Conservation (phyloP, 2,329 filamentous ascomycete species). For the Aspergillus awamori region DNA sequence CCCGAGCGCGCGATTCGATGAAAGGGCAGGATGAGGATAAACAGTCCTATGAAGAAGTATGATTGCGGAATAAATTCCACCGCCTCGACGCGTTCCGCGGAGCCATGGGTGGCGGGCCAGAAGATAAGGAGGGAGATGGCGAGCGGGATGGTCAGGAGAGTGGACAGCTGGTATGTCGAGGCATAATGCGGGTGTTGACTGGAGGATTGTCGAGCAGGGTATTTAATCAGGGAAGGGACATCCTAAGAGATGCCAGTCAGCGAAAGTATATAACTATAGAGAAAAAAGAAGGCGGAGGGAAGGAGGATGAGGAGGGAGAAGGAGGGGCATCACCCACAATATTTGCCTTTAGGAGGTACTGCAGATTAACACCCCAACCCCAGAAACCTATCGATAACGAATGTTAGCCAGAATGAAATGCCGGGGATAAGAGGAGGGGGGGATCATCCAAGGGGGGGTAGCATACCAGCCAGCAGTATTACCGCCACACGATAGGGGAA, state of each 20-base stretch:
- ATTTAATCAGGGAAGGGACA: conserved; percentile 82
- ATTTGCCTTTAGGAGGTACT: conserved; percentile 75
- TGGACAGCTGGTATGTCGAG: conserved; percentile 84
- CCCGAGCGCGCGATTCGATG: conserved; percentile 70
- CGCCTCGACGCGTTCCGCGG: conserved; percentile 68
- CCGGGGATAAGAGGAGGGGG: background rate
- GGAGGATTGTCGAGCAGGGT: conserved; percentile 72
- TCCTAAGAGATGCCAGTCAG: conserved; percentile 55
- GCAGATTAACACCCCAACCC: conserved; percentile 92
- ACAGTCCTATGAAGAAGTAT: conserved; percentile 72
- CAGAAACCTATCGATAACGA: conserved; percentile 71
- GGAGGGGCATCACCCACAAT: conserved; percentile 59
- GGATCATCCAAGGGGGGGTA: background rate
- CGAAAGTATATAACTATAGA: background rate
- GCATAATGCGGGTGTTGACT: conserved; percentile 74
- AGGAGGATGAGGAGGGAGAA: background rate
- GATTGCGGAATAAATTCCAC: conserved; percentile 87
- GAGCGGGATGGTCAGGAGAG: conserved; percentile 72
- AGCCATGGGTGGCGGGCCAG: conserved; percentile 77
- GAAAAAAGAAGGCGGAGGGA: background rate
- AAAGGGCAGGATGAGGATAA: conserved; percentile 73
- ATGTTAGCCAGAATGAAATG: conserved; percentile 11
- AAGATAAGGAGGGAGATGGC: conserved; percentile 74
- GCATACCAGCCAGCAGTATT: conserved; percentile 78
- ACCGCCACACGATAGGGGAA: conserved; percentile 87